Evolutionary conservation across 2,329 filamentous ascomycete species (phyloP), one percentile per base, ranked within the genome.

Genomic region (Aspergillus fischeri): DNA sequence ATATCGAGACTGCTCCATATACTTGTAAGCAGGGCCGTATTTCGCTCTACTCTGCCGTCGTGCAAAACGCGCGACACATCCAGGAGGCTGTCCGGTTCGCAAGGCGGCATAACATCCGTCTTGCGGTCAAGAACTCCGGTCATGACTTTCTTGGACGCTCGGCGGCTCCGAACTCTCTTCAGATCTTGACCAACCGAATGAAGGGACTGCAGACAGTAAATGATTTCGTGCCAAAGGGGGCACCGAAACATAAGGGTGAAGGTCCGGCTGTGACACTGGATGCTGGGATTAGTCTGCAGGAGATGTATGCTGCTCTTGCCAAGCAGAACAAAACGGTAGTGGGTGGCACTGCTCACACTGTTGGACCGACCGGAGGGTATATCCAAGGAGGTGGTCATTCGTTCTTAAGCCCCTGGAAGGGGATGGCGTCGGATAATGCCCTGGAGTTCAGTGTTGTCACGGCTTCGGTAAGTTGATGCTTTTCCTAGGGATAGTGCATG

Each of bases 391-490:
- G 76, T 24, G 77, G 77, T 9, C 73, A 77, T 35, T 73, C 72
- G 3, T 65, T 72, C 20, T 64, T 86, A 49, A 79, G 77, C 14
- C 75, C 75, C 52, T 65, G 78, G 32, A 80, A 79, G 59, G 76
- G 83, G 60, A 76, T 83, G 65, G 81, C 73, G 55, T 73, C 78
- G 3, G 81, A 83, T 64, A 77, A 82, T 64, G 73, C 80, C 5
- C 69, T 83, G n/a, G 70, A 75, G 53, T 70, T 79, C 51, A 73
- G 81, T 54, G 72, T 83, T 8, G 77, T 83, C 3, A 77, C 76
- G 2, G 74, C 79, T 10, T 73, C 75, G 58, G 60, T 61, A 52
- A 48, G 58, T 53, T 2, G 14, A 20, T n/a, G 4, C 4, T 25
- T 29, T 44, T 42, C 25, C 44, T 6, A 14, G 8, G 8, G 6